These are phyloP conservation scores for Bacidia rubella DNA, from an alignment of 495 filamentous ascomycete species.

Conservation along the genomic window DNA sequence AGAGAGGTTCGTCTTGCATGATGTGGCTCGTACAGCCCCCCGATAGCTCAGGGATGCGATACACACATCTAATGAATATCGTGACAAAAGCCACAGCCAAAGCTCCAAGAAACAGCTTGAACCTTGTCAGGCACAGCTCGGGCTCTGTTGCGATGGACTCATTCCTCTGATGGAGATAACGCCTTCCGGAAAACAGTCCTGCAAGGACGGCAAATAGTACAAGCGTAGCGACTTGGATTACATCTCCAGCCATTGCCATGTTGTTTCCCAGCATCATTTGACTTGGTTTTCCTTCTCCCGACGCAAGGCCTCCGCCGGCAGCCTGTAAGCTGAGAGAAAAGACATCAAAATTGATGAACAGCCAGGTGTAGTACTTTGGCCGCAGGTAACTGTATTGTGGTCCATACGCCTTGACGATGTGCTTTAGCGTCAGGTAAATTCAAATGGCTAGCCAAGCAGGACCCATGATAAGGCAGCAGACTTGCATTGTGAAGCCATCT, in stretches of 20 bases:
- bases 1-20: slow-evolving; percentile 53
- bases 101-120: slow-evolving; percentile 36
- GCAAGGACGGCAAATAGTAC: slow-evolving; percentile 31
- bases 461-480: slow-evolving; percentile 47
- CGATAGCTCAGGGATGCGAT: slow-evolving; percentile 54
- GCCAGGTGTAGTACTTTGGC: slow-evolving; percentile 45
- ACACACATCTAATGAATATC: slow-evolving; percentile 52
- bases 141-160: slow-evolving; percentile 10
- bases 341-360: slow-evolving; percentile 51
- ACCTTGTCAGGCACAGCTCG: slow-evolving; percentile 26
- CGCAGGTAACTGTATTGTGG: slow-evolving; percentile 36
- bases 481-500: slow-evolving; percentile 46
- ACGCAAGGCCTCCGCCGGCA: slow-evolving; percentile 44
- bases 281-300: slow-evolving; percentile 24
- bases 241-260: slow-evolving; percentile 53
- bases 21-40: slow-evolving; percentile 54
- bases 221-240: slow-evolving; percentile 51
- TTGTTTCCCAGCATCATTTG: slow-evolving; percentile 37
- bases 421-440: slow-evolving; percentile 50
- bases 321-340: slow-evolving; percentile 47
- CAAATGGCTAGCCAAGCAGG: slow-evolving; percentile 48
- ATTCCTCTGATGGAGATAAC: slow-evolving; percentile 7
- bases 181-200: slow-evolving; percentile 3
- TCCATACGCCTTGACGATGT: slow-evolving; percentile 39
- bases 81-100: slow-evolving; percentile 43